Base-by-base conservation (phyloP, 768 basidiomycete species). In the Lactifluus subvellereus region DNA sequence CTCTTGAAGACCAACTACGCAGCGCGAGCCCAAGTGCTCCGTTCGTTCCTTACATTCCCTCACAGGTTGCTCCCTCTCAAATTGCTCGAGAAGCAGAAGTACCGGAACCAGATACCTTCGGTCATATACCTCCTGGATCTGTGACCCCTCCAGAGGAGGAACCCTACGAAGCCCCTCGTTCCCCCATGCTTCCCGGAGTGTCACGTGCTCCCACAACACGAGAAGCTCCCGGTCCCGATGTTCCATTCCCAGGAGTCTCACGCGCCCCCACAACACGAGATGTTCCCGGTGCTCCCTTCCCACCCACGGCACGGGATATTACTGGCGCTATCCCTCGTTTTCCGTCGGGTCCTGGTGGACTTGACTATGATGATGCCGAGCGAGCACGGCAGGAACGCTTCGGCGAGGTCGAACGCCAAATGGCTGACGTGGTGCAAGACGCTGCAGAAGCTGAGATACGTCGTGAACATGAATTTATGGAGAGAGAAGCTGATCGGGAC, bases 401-500 rank as follows among this genome's bases (percentile, higher is more conserved):
- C 30, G 79, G 79, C 10, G 84, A 83, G 0, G 77, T 82, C 20
- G 82, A 85, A 55, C 72, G 75, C 20, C 78, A 78, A 22, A 70
- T 90, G 13, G 75, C 77, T 4, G 75, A 81, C 35, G 75, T 81
- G 6, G 76, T 78, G 9, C 75, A 77, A 8, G 77, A 78, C 2
- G 81, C 84, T 0, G 79, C 81, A 40, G 82, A 83, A 55, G 82
- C 81, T 0, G 90, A 92, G 68, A 79, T 82, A 30, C 76, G 76
- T 51, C 82, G 89, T 10, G 89, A 91, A 60, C 72, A 71, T 8
- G 82, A 85, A 35, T 91, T 89, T 74, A 79, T 82, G 18, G 74
- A 75, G 1, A 80, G 82, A 62, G 90, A 92, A 72, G 83, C 86
- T 11, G 84, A 82, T 55, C 77, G 89, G 7, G 78, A 88, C 20